These are phyloP conservation scores for Komagataella pastoris DNA, from an alignment of 805 yeast species.

Conservation along the genomic window DNA sequence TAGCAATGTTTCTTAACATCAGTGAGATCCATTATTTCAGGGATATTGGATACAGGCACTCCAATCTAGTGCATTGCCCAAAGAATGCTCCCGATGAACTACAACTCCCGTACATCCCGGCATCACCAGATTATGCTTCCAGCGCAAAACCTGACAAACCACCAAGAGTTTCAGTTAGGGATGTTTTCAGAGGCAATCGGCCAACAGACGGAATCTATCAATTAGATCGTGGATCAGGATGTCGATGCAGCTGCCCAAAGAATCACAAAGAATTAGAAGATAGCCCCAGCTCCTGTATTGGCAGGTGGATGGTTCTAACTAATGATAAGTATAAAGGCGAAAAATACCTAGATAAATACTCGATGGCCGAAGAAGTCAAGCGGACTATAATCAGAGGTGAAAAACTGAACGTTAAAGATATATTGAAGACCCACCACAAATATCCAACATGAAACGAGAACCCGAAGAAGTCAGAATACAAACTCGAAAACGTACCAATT, in stretches of 20 bases:
- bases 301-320: conserved; percentile 28
- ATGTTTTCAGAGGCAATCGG: not conserved
- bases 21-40: conserved; percentile 79
- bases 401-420: conserved; percentile 12
- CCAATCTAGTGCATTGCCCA: conserved; percentile 79
- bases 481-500: not conserved
- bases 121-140: not conserved
- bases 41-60: conserved; percentile 83
- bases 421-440: not conserved
- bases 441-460: not conserved
- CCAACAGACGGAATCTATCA: not conserved
- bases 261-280: conserved; percentile 44
- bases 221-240: conserved; percentile 47
- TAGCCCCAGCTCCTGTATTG: conserved; percentile 34
- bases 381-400: conserved; percentile 7
- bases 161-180: not conserved
- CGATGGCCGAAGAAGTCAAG: conserved; percentile 12
- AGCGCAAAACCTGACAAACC: not conserved
- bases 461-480: not conserved
- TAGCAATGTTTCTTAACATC: conserved; percentile 58
- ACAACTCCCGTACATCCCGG: conserved; percentile 32
- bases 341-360: conserved; percentile 14
- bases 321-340: conserved; percentile 11
- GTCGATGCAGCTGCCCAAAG: conserved; percentile 72
- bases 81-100: conserved; percentile 33